Evolutionary conservation across 441 rosid species (phyloP), one percentile per base, ranked within the genome.

Genomic region (Erysimum pusillum): DNA sequence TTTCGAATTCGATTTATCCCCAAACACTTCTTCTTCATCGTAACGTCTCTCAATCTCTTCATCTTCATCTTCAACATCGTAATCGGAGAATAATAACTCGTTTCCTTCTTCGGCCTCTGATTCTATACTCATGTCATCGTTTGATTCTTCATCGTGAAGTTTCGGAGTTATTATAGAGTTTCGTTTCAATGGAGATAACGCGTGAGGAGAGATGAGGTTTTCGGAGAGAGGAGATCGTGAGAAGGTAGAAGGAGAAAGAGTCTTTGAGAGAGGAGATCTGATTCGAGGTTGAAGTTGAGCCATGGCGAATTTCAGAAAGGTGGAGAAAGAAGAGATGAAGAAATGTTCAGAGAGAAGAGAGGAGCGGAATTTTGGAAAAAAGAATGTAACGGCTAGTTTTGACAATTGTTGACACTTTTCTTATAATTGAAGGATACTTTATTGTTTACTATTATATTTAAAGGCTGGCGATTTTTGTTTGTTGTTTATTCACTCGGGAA

Each of bases 251-350:
- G 83, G 82, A n/a, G 90, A 73, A 13, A 78, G 76, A 60, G 75
- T 87, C 83, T 88, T 93, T 4, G 89, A 62, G 20, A 92, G 85
- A 1, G 98, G 99, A 49, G 97, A 91, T 67, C 97, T 84, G 59
- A 80, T 46, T 36, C 75, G 82, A 5, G 87, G 83, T 75, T 87
- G 92, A 51, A 67, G 68, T 22, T 88, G 86, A 2, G 77, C 48
- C 77, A 91, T 52, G 57, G 57, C 36, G 28, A 25, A 2, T 25
- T 25, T 25, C 28, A 25, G 28, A 25, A 25, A 25, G 28, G 28
- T 22, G 39, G 9, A 65, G 60, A 68, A 70, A 51, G 49, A 46
- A 68, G 46, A 34, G 52, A 59, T 7, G 7, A 63, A 28, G 12
- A 15, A 54, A 6, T 17, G 4, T 46, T 73, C 13, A 53, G 76